These are phyloP conservation scores for Dictyostelium intermedium DNA, from an alignment of 78 protist genomes.

Conservation along the genomic window DNA sequence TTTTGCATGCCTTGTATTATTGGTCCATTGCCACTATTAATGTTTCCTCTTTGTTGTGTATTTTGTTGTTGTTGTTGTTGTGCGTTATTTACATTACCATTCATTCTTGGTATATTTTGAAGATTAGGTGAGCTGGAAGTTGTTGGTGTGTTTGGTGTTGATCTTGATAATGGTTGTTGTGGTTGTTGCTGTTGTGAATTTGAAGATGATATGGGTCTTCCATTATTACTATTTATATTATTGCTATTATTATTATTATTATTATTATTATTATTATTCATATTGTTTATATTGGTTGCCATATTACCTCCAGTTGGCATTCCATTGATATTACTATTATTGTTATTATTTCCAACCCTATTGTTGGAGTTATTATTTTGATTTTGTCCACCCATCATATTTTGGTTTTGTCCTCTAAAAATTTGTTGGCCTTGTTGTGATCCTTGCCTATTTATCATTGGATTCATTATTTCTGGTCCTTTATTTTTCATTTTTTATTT, in stretches of 20 bases:
- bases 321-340: neutral
- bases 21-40: neutral
- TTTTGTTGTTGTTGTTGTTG: slow-evolving; percentile 7
- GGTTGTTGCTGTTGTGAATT: neutral
- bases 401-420: neutral
- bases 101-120: slow-evolving; percentile 31
- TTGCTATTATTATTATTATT: neutral
- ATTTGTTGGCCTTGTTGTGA: slow-evolving; percentile 2
- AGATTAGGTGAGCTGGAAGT: slow-evolving; percentile 2
- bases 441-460: slow-evolving; percentile 22
- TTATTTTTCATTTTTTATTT: neutral
- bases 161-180: slow-evolving; percentile 13
- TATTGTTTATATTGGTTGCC: slow-evolving; percentile 28
- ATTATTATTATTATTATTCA: neutral
- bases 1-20: slow-evolving; percentile 3
- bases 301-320: neutral
- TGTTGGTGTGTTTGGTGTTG: slow-evolving; percentile 15
- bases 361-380: neutral
- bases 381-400: neutral
- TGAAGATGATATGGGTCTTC: neutral
- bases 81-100: slow-evolving; percentile 17
- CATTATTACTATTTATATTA: neutral
- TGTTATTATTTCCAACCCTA: neutral
- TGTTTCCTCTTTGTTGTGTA: slow-evolving; percentile 4
- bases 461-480: slow-evolving; percentile 16